Evolutionary conservation across 352 stramenopile genomes (phyloP).

Genomic region (Elongisporangium anandrum): DNA sequence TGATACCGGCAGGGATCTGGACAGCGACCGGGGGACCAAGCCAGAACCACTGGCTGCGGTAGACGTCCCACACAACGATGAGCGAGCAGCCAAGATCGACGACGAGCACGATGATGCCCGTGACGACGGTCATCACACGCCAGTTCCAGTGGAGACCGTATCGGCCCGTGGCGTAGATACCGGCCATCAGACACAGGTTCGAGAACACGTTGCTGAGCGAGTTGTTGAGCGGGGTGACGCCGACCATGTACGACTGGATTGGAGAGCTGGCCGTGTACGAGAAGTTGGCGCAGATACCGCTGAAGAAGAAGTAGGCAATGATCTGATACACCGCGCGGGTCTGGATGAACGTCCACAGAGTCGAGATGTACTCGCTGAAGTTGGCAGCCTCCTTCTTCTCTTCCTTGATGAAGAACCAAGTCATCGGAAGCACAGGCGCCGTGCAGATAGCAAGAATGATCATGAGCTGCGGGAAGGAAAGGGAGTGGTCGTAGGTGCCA

Average conservation of each 20-base stretch:
- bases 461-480: conserved; percentile 22
- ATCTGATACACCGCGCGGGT: conserved; percentile 35
- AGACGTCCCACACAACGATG: conserved; percentile 27
- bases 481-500: conserved; percentile 25
- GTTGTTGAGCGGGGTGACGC: conserved; percentile 22
- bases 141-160: conserved; percentile 39
- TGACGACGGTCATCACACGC: conserved; percentile 20
- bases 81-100: conserved; percentile 27
- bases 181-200: conserved; percentile 8
- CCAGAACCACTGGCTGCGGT: conserved; percentile 41
- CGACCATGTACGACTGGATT: conserved; percentile 36
- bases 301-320: conserved; percentile 32
- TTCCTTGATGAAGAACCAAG: conserved; percentile 30
- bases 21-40: conserved; percentile 29
- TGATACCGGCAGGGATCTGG: conserved; percentile 22
- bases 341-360: conserved; percentile 21
- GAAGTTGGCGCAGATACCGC: conserved; percentile 22
- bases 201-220: conserved; percentile 18
- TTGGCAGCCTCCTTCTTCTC: conserved; percentile 9
- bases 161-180: conserved; percentile 14
- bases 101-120: conserved; percentile 17
- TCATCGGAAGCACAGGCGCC: conserved; percentile 23
- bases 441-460: conserved; percentile 23
- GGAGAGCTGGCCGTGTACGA: conserved; percentile 20
- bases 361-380: conserved; percentile 18